phyloP scores from a whole-genome alignment of 345 rosid species.

The Firmiana major region DNA sequence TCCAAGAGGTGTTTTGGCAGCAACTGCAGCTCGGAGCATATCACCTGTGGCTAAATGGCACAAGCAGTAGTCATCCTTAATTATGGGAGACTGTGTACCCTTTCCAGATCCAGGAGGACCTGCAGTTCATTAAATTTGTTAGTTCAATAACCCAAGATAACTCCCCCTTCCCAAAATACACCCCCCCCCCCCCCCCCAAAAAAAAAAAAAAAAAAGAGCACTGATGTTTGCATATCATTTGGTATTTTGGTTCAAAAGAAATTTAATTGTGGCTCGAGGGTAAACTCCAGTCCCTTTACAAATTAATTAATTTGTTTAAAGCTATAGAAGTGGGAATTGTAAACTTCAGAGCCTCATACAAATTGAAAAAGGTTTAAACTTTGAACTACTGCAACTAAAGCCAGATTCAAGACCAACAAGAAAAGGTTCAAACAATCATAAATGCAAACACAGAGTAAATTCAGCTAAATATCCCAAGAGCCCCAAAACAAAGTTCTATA shows the following conservation, averaged over 20 bases:
- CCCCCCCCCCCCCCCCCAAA: too few species aligned
- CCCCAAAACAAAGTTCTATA: not conserved
- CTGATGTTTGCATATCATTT: not conserved
- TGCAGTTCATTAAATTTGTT: constrained; percentile 24
- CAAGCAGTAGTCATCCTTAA: constrained; percentile 85
- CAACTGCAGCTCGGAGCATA: constrained; percentile 93
- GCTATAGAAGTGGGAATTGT: not conserved
- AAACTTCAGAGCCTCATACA: not conserved
- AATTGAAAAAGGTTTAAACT: not conserved
- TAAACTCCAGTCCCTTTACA: not conserved
- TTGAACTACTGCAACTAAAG: not conserved
- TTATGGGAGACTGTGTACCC: constrained; percentile 87
- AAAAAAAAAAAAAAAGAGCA: too few species aligned
- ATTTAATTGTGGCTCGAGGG: not conserved
- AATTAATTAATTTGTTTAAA: too few species aligned
- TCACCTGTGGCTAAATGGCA: constrained; percentile 98
- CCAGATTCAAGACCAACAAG: not conserved
- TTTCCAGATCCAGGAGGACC: constrained; percentile 98
- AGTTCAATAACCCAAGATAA: not conserved
- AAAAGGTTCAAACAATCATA: not conserved
- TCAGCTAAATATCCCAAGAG: not conserved
- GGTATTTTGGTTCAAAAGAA: not conserved
- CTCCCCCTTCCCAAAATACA: too few species aligned
- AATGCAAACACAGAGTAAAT: not conserved
- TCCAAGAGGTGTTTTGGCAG: constrained; percentile 90